Evolutionary conservation across 805 yeast genomes (phyloP).

Genomic region (Wickerhamiella bombiphila): DNA sequence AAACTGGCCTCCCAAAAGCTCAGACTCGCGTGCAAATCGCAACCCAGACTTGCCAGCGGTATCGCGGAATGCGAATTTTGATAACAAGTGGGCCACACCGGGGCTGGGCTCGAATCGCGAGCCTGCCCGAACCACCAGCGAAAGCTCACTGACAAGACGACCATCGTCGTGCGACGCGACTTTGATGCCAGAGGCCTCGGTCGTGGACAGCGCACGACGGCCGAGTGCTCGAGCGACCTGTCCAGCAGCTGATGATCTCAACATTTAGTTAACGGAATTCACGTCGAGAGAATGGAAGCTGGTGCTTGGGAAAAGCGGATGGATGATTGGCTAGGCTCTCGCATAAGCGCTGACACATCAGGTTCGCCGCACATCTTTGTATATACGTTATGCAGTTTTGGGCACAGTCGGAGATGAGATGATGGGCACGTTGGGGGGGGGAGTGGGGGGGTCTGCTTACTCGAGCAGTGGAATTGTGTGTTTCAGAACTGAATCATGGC

Average conservation of each 20-base stretch:
- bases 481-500: too few relatives aligned
- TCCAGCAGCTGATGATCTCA: too few relatives aligned
- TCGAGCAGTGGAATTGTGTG: too few relatives aligned
- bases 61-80: constrained; percentile 67
- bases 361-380: too few relatives aligned
- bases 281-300: neutral
- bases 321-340: constrained; percentile 4
- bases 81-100: constrained; percentile 75
- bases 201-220: constrained; percentile 18
- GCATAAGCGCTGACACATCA: too few relatives aligned
- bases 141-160: constrained; percentile 56
- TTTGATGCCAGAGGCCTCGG: constrained; percentile 20
- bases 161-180: constrained; percentile 31
- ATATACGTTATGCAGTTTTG: too few relatives aligned
- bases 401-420: too few relatives aligned
- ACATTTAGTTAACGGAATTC: too few relatives aligned
- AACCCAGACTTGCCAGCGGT: constrained; percentile 73
- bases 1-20: constrained; percentile 78
- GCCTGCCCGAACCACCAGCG: constrained; percentile 70
- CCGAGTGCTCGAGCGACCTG: constrained; percentile 4
- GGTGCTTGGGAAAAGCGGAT: neutral
- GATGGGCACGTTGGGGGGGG: too few relatives aligned
- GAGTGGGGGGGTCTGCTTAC: too few relatives aligned
- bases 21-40: constrained; percentile 88
- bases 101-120: constrained; percentile 53